Evolutionary conservation across 176 grass and related monocot species (phyloP), one percentile per base, ranked within the genome.

Genomic region (Triticum turgidum): DNA sequence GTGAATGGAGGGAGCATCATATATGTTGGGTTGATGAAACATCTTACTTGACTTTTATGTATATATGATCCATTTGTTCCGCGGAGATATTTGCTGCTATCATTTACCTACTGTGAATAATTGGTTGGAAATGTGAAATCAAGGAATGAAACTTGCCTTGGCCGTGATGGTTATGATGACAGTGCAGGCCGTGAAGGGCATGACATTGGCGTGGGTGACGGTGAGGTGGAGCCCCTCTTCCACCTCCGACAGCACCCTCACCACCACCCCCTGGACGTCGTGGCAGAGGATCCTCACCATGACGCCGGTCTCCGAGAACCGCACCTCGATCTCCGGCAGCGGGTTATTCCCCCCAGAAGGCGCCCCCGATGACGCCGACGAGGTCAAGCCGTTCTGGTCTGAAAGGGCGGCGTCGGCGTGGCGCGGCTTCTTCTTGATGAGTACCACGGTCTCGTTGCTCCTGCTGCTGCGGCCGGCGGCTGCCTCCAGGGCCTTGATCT

Each of bases 231-330:
- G 73, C 18, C 47, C 74, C 81, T 91, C 82, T 27, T 96, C 94
- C 5, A 91, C 68, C 87, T 90, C 89, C 12, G 87, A 20, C 5
- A 96, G 80, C 63, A 96, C 79, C 73, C 65, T 96, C 21, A 96
- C 91, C 24, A 80, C 70, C 38, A 89, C 27, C 21, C 89, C 89
- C 72, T 88, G 88, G 78, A 49, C 62, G 80, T 87, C 80, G 49
- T 85, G 63, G 66, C 89, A 86, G 39, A 86, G 87, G 72, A 96
- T 75, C 81, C 91, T 87, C 83, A 96, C 76, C 69, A 93, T 88
- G 30, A 96, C 80, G 49, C 47, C 87, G 58, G 78, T 81, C 12
- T 87, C 91, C 1, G 77, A 88, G 37, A 96, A 65, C 11, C 83
- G 75, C 7, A 65, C 87, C 27, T 96, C 91, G 33, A 93, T 90